Conservation (phyloP, 2,329 filamentous ascomycete species). For the Myriosclerotinia scirpicola region DNA sequence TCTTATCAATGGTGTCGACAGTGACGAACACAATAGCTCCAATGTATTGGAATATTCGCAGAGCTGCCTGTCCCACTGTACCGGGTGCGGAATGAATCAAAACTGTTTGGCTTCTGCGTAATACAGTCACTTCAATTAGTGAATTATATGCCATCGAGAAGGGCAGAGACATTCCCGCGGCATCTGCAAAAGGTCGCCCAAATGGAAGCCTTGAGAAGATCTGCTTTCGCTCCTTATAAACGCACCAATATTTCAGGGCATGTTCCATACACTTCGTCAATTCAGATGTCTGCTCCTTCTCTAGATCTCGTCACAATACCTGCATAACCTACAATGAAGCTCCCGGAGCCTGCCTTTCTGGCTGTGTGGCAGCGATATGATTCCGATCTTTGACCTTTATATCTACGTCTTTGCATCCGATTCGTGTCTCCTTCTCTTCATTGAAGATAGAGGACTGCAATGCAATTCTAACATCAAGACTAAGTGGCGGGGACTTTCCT, state of each 20-base stretch:
- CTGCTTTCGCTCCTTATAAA: neutral
- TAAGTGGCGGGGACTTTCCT: neutral
- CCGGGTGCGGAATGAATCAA: slow-evolving; percentile 41
- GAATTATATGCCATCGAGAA: slow-evolving; percentile 30
- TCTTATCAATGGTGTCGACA: slow-evolving; percentile 36
- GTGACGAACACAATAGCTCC: slow-evolving; percentile 39
- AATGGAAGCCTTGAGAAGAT: slow-evolving; percentile 24
- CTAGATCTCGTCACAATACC: neutral
- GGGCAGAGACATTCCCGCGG: slow-evolving; percentile 30
- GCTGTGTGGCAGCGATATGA: neutral
- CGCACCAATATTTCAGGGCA: neutral
- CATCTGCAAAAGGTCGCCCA: slow-evolving; percentile 24
- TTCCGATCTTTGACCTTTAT: neutral
- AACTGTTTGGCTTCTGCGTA: slow-evolving; percentile 33
- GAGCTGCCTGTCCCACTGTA: slow-evolving; percentile 39
- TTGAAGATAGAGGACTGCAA: neutral
- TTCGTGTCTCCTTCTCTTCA: neutral
- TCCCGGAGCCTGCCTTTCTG: neutral
- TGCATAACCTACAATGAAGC: neutral
- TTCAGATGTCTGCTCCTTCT: neutral
- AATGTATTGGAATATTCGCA: slow-evolving; percentile 35
- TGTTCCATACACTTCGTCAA: neutral
- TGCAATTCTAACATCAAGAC: neutral
- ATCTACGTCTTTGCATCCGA: neutral
- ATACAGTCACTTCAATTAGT: slow-evolving; percentile 27